Evolutionary conservation across 2,329 filamentous ascomycete species (phyloP).

Genomic region (Ceratocystis lukuohia): DNA sequence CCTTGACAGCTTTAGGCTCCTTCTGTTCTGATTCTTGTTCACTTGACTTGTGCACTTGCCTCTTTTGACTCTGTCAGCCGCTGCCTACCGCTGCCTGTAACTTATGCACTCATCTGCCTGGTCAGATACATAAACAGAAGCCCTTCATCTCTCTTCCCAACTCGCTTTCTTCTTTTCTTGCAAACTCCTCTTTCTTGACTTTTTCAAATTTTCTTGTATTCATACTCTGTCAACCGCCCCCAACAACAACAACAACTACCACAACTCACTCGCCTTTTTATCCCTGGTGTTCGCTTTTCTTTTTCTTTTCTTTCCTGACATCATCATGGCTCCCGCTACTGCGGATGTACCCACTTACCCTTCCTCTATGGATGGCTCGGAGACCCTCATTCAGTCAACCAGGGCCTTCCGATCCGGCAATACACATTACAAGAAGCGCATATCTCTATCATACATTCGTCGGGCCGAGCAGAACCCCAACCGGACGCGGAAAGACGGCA

Average conservation of each 20-base stretch:
- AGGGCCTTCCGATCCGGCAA: conserved; percentile 1
- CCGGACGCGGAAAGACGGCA: conserved; percentile 13
- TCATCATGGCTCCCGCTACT: conserved; percentile 4
- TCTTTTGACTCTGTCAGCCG: conserved; percentile 2
- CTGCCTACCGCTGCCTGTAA: background rate
- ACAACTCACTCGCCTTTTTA: background rate
- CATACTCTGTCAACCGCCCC: background rate
- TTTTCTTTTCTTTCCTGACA: background rate
- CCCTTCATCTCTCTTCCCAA: background rate
- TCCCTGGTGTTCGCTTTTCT: background rate
- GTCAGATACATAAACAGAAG: background rate
- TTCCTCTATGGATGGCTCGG: background rate
- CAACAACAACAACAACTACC: background rate
- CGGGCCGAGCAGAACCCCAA: conserved; percentile 9
- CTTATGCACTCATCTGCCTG: background rate
- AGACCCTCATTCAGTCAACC: background rate
- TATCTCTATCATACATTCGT: conserved; percentile 6
- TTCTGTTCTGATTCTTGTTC: background rate
- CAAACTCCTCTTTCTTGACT: background rate
- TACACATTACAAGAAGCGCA: conserved; percentile 6
- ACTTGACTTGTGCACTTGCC: background rate
- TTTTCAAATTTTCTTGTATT: background rate
- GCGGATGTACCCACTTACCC: background rate
- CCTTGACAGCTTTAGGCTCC: background rate
- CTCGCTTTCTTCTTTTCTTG: background rate